Evolutionary conservation across 164 flowering plant genomes (phyloP), one percentile per base, ranked within the genome.

Genomic region (Umbellularia californica): DNA sequence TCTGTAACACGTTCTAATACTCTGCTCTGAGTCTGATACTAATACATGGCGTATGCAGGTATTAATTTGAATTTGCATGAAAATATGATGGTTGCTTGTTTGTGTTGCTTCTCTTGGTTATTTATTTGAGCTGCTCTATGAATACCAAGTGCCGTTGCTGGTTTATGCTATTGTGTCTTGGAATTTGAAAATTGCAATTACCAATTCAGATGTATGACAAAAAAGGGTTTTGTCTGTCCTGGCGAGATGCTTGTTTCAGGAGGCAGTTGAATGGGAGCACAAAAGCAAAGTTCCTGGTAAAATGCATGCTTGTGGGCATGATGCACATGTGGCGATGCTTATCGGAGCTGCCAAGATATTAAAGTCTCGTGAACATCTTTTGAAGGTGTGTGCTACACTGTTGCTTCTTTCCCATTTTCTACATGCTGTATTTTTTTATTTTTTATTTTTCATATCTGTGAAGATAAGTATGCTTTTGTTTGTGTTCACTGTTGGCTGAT

Each of bases 281-380:
- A 92, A 87, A 63, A 91, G 97, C 86, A 90, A 84, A 81, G 83
- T 83, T 33, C 79, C 79, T 0, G 97, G 97, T 1, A 94, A 91
- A 81, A 94, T 95, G 98, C 97, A 92, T 74, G 97, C 97, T 47
- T 95, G 98, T 82, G 98, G 98, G 19, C 98, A 95, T 75, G 97
- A 95, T 75, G 98, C 97, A 1, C 98, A 95, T 70, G 94, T 89
- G 2, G 85, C 97, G 4, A 95, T 95, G 98, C 92, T 95, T 28
- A 25, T 95, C 2, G 98, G 98, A n/a, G 97, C 97, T 7, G 95
- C 97, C 35, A 87, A 82, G 81, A 88, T 95, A 65, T 73, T 95
- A 70, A 91, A 89, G 81, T 47, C 76, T 65, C 87, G 90, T 0
- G 89, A 90, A 65, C 79, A 87, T 77, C 83, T 78, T 77, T 77